These are phyloP conservation scores for Blastomyces silverae DNA, from an alignment of 2,329 filamentous ascomycete genomes.

Conservation along the genomic window DNA sequence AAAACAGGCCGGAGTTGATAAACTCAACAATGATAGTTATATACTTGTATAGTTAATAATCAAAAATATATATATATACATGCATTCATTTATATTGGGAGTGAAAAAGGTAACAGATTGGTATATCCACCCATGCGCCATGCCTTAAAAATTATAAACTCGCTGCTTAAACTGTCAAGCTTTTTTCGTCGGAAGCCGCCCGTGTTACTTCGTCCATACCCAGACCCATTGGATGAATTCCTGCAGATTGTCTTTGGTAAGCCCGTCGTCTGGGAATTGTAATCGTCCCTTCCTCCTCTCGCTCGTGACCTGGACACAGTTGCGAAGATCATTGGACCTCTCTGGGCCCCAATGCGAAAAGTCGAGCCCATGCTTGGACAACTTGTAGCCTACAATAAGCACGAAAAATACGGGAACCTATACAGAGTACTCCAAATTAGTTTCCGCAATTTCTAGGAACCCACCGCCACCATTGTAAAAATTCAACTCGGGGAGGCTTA, in stretches of 20 bases:
- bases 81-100: background rate
- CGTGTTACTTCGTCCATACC: slow-evolving; percentile 35
- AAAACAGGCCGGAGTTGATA: background rate
- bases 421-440: background rate
- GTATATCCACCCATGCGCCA: slow-evolving; percentile 12
- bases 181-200: background rate
- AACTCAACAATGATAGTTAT: background rate
- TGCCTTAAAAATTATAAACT: background rate
- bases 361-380: slow-evolving; percentile 33
- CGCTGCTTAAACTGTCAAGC: background rate
- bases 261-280: slow-evolving; percentile 32
- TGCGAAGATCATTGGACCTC: slow-evolving; percentile 34
- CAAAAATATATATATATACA: slow-evolving; percentile 1
- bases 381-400: slow-evolving; percentile 36
- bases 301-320: slow-evolving; percentile 34
- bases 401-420: slow-evolving; percentile 36
- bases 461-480: background rate
- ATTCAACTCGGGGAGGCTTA: slow-evolving; percentile 25
- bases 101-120: background rate
- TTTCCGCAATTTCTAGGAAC: background rate
- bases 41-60: background rate
- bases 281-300: slow-evolving; percentile 33
- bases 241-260: slow-evolving; percentile 29
- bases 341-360: slow-evolving; percentile 34
- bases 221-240: slow-evolving; percentile 34